Conservation (phyloP, 768 basidiomycete species). For the Pisolithus microcarpus region DNA sequence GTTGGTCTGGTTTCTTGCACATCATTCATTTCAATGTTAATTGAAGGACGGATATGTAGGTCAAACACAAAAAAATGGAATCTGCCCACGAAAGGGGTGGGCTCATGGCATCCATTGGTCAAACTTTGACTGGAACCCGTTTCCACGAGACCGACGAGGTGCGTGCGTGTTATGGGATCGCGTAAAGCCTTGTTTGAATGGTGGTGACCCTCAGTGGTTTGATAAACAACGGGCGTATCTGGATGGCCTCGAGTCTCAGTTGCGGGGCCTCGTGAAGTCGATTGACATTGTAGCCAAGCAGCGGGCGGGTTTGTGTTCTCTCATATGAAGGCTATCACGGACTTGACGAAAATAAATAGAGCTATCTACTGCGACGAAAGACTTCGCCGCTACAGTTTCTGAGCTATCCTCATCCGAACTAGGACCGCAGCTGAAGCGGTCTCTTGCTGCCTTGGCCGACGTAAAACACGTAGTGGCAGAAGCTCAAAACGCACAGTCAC, state of each 20-base stretch:
- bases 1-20: slow-evolving; percentile 38
- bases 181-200: background rate
- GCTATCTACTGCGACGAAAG: slow-evolving; percentile 59
- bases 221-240: slow-evolving; percentile 80
- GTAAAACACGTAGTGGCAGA: slow-evolving; percentile 72
- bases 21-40: background rate
- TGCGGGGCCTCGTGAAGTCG: slow-evolving; percentile 79
- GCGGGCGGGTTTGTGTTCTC: slow-evolving; percentile 48
- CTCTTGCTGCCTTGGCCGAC: slow-evolving; percentile 63
- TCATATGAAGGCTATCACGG: background rate
- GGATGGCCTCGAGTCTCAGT: slow-evolving; percentile 84
- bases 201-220: slow-evolving; percentile 67
- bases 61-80: slow-evolving; percentile 81
- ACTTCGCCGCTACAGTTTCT: slow-evolving; percentile 67
- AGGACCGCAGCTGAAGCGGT: slow-evolving; percentile 62
- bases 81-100: slow-evolving; percentile 74
- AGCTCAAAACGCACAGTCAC: slow-evolving; percentile 63
- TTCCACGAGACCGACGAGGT: slow-evolving; percentile 90
- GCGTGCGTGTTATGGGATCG: slow-evolving; percentile 6
- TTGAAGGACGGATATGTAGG: slow-evolving; percentile 37
- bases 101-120: slow-evolving; percentile 75
- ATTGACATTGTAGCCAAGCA: slow-evolving; percentile 83
- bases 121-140: slow-evolving; percentile 68
- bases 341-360: slow-evolving; percentile 37
- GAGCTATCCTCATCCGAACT: slow-evolving; percentile 74